Evolutionary conservation across 345 rosid species (phyloP).

Genomic region (Lumnitzera racemosa): DNA sequence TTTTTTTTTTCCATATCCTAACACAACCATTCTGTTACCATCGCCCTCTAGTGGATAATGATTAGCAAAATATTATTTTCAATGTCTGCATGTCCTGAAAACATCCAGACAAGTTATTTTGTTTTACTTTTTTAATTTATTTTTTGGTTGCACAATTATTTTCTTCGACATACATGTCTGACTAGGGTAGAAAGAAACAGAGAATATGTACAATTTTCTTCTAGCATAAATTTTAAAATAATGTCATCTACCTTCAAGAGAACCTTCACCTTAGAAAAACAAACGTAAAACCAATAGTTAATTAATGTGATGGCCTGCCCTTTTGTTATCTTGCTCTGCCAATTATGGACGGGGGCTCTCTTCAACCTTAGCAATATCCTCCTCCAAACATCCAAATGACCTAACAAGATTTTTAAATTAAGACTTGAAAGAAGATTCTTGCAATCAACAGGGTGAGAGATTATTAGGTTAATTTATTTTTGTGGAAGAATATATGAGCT

Average conservation of each 20-base stretch:
- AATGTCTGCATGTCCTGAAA: too few relatives aligned
- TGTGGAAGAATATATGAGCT: conserved; percentile 26
- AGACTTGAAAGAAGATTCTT: conserved; percentile 16
- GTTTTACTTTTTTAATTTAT: too few relatives aligned
- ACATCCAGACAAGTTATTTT: too few relatives aligned
- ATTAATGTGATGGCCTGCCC: conserved; percentile 10
- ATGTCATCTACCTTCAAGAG: neutral
- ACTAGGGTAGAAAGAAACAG: neutral
- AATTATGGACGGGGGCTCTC: conserved; percentile 13
- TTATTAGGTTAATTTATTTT: conserved; percentile 10
- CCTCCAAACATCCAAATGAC: conserved; percentile 21
- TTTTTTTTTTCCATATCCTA: too few relatives aligned
- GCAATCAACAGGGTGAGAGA: conserved; percentile 16
- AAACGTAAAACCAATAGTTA: too few relatives aligned
- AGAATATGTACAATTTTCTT: neutral
- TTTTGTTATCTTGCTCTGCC: conserved; percentile 11
- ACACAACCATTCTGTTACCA: too few relatives aligned
- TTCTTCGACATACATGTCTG: too few relatives aligned
- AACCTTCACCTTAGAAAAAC: neutral
- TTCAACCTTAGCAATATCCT: conserved; percentile 18
- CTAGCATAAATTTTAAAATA: neutral
- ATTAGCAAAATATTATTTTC: too few relatives aligned
- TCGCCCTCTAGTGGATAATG: too few relatives aligned
- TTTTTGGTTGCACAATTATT: too few relatives aligned
- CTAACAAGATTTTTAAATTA: conserved; percentile 5